Evolutionary conservation across 345 rosid species (phyloP).

Genomic region (Noccaea bulbosa): DNA sequence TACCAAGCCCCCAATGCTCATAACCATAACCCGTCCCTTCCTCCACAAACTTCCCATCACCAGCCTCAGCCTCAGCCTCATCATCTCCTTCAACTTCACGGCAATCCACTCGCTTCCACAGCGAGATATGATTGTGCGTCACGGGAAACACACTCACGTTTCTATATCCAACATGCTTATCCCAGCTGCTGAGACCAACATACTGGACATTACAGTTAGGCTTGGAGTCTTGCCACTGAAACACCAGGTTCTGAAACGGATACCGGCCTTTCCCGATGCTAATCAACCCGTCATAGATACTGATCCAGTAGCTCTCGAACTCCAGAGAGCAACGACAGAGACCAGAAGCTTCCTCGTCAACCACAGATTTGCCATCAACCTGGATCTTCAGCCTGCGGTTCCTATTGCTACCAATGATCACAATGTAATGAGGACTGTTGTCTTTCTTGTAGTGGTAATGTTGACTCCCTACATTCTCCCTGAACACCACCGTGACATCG

Average conservation of each 20-base stretch:
- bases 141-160: slow-evolving; percentile 89
- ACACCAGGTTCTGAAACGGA: slow-evolving; percentile 93
- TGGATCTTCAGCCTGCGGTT: slow-evolving; percentile 87
- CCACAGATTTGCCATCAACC: slow-evolving; percentile 85
- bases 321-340: slow-evolving; percentile 75
- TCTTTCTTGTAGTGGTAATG: slow-evolving; percentile 95
- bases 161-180: slow-evolving; percentile 93
- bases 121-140: slow-evolving; percentile 67
- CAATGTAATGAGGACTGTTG: slow-evolving; percentile 90
- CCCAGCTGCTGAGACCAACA: slow-evolving; percentile 96
- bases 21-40: slow-evolving; percentile 40
- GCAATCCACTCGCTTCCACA: slow-evolving; percentile 88
- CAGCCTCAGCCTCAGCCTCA: slow-evolving; percentile 60
- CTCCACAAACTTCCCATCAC: slow-evolving; percentile 54
- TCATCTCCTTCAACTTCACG: slow-evolving; percentile 57
- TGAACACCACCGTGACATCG: slow-evolving; percentile 93
- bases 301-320: slow-evolving; percentile 93
- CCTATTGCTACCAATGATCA: slow-evolving; percentile 91
- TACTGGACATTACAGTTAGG: slow-evolving; percentile 83
- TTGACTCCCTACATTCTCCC: slow-evolving; percentile 91
- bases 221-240: slow-evolving; percentile 85
- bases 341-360: slow-evolving; percentile 73
- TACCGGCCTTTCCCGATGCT: slow-evolving; percentile 88
- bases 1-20: slow-evolving; percentile 82
- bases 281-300: slow-evolving; percentile 89